Evolutionary conservation across 768 basidiomycete genomes (phyloP).

Genomic region (Amanita brunnescens): DNA sequence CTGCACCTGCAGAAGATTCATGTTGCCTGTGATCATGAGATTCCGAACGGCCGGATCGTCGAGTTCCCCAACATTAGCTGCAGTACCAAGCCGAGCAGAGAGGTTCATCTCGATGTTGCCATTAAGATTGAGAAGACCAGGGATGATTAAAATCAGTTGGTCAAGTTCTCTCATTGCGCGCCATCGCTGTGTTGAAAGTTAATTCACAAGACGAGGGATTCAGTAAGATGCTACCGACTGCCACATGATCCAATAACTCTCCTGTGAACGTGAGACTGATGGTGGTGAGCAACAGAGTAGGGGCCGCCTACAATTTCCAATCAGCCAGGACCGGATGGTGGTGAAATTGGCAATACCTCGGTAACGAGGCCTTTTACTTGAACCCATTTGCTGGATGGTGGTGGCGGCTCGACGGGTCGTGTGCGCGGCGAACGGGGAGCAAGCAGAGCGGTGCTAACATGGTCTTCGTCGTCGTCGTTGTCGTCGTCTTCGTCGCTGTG

Average conservation of each 20-base stretch:
- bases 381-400: slow-evolving; percentile 30
- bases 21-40: slow-evolving; percentile 68
- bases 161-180: slow-evolving; percentile 82
- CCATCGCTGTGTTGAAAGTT: slow-evolving; percentile 52
- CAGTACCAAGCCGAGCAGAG: slow-evolving; percentile 89
- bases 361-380: slow-evolving; percentile 56
- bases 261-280: slow-evolving; percentile 86
- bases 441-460: background rate
- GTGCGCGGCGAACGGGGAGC: background rate
- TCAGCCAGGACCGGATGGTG: background rate
- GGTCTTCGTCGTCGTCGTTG: slow-evolving; percentile 45
- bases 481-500: slow-evolving; percentile 74
- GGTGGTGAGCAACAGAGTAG: slow-evolving; percentile 78
- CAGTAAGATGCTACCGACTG: slow-evolving; percentile 40
- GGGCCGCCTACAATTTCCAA: slow-evolving; percentile 55
- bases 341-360: slow-evolving; percentile 43
- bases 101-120: slow-evolving; percentile 99
- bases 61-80: slow-evolving; percentile 88
- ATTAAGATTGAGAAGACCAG: slow-evolving; percentile 89
- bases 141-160: slow-evolving; percentile 95
- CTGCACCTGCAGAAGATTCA: slow-evolving; percentile 87
- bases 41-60: slow-evolving; percentile 60
- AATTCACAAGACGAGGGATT: background rate
- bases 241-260: slow-evolving; percentile 78
- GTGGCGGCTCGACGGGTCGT: background rate